phyloP scores from a whole-genome alignment of 2,329 filamentous ascomycete genomes.

The Monilinia fructigena region DNA sequence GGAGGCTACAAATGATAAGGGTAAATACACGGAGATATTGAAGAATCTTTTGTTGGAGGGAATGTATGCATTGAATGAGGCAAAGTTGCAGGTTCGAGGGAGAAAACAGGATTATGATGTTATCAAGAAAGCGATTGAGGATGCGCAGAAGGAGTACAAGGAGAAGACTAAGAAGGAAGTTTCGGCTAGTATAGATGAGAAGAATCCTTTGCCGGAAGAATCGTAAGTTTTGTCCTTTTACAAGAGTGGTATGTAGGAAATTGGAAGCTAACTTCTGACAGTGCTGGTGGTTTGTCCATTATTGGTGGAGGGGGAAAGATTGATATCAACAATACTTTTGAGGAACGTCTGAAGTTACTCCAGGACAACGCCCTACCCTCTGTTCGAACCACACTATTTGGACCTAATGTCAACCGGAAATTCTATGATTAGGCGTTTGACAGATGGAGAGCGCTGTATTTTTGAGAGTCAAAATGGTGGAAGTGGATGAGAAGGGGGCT shows the following conservation, averaged over 20 bases:
- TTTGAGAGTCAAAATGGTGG: conserved; percentile 10
- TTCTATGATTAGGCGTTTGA: conserved; percentile 73
- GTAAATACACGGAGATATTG: conserved; percentile 72
- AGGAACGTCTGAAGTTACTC: conserved; percentile 82
- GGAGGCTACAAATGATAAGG: conserved; percentile 64
- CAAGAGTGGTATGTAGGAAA: not conserved
- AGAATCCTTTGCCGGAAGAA: conserved; percentile 74
- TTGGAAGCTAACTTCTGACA: conserved; percentile 43
- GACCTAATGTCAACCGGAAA: conserved; percentile 91
- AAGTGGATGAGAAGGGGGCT: conserved; percentile 12
- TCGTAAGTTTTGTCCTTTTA: conserved; percentile 61
- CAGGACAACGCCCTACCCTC: conserved; percentile 81
- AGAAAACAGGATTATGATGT: conserved; percentile 75
- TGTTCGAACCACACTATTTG: conserved; percentile 84
- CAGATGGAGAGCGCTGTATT: conserved; percentile 13
- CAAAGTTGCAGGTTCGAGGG: conserved; percentile 69
- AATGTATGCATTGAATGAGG: conserved; percentile 82
- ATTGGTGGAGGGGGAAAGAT: conserved; percentile 87
- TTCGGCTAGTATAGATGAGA: conserved; percentile 71
- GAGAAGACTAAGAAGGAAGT: conserved; percentile 69
- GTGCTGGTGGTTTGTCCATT: conserved; percentile 79
- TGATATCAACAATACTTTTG: conserved; percentile 97
- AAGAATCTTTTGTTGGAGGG: conserved; percentile 86
- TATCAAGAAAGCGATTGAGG: conserved; percentile 74
- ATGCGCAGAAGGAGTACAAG: conserved; percentile 81